Evolutionary conservation across 352 stramenopile genomes (phyloP), one percentile per base, ranked within the genome.

Genomic region (Phytophthora megakarya): DNA sequence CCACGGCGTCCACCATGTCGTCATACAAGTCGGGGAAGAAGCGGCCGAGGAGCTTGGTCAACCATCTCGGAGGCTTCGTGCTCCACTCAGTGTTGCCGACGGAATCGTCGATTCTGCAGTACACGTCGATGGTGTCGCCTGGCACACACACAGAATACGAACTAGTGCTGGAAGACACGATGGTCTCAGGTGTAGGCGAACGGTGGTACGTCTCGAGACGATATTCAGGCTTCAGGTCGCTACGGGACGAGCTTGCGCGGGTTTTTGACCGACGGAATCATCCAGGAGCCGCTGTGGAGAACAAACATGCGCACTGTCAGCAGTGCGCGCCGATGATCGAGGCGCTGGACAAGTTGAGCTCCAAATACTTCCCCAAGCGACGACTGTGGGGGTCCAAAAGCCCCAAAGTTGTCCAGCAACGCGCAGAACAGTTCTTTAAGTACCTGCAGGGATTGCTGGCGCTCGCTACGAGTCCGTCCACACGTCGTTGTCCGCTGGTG

Each of bases 131-230:
- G 15, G 55, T 64, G 33, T 68, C 67, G 16, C 73, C 73, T 0
- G 73, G 73, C 1, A 85, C 75, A 16, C 70, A 86, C 72, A 90
- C 72, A 1, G 78, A 91, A 52, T 93, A 93, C 69, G 72, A 85
- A 23, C 59, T 89, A n/a, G 73, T 87, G 37, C 72, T 84, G 1
- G 70, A 79, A 12, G 58, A 65, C 39, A 51, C 57, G 1, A 47
- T 62, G 32, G 38, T 49, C 9, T 56, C 64, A 9, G 47, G 45
- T 30, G 39, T 37, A n/a, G 72, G 65, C 11, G 58, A 76, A 43
- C 65, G 69, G 35, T 93, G 84, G 84, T 70, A 85, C 58, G 77
- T 93, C 61, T 71, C 78, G 51, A 76, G 84, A 12, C 80, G 84
- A 12, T 93, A 86, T 63, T 90, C 81, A 38, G 70, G 72, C 15